phyloP scores from a whole-genome alignment of 805 yeast genomes.

The Cyberlindnera nakhonratchasimensis region DNA sequence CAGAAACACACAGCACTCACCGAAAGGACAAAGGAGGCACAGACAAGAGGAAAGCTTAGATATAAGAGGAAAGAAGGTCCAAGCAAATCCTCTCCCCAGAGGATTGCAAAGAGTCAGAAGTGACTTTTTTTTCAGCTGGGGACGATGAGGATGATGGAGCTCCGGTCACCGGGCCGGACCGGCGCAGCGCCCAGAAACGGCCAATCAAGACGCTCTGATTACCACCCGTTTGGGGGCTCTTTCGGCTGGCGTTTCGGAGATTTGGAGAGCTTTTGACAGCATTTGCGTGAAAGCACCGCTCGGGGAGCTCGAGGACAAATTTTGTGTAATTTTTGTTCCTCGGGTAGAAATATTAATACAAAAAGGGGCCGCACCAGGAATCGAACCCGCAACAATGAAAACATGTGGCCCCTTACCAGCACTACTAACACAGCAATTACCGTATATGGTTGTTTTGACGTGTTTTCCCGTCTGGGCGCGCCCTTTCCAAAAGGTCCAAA shows the following conservation, averaged over 20 bases:
- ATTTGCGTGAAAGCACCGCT: too few species aligned
- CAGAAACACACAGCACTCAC: too few species aligned
- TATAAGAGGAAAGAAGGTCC: not conserved
- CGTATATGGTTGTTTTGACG: not conserved
- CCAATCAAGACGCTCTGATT: conserved; percentile 12
- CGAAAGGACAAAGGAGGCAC: too few species aligned
- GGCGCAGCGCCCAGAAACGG: conserved; percentile 1
- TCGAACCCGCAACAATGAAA: too few species aligned
- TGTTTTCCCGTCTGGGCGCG: not conserved
- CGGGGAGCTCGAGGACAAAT: too few species aligned
- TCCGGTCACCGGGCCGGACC: conserved; percentile 15
- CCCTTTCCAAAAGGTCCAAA: not conserved
- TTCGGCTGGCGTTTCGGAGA: too few species aligned
- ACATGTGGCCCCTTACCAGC: not conserved
- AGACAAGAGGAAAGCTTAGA: not conserved
- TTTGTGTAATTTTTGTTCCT: too few species aligned
- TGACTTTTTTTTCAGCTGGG: not conserved
- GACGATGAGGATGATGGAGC: conserved; percentile 6
- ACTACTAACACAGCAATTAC: not conserved
- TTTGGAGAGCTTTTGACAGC: too few species aligned
- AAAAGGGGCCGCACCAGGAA: too few species aligned
- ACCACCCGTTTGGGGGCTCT: conserved; percentile 1
- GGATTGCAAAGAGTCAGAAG: conserved; percentile 4
- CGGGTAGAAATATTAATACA: too few species aligned
- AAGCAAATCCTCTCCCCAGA: too few species aligned